These are phyloP conservation scores for Xylariaceae sp. DNA, from an alignment of 2,329 filamentous ascomycete species.

Conservation along the genomic window DNA sequence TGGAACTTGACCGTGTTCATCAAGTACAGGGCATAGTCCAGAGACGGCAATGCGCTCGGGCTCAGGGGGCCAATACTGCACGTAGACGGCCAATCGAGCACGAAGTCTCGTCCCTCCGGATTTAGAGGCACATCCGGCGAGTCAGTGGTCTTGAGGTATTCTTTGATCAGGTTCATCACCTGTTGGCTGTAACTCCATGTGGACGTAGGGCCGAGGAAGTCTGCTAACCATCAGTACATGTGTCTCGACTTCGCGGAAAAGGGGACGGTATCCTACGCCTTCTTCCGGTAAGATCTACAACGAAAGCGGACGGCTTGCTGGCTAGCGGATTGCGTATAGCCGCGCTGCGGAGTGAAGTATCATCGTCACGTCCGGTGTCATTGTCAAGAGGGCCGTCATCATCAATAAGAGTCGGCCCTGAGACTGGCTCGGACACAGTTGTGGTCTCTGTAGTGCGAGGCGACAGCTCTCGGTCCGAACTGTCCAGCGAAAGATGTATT, in stretches of 20 bases:
- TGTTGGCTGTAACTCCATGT: conserved; percentile 9
- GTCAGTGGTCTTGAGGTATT: conserved; percentile 1
- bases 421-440: not conserved
- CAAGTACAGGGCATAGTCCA: conserved; percentile 4
- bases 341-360: not conserved
- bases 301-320: conserved; percentile 1
- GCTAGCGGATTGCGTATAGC: conserved; percentile 6
- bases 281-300: not conserved
- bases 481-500: not conserved
- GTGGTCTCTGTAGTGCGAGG: not conserved
- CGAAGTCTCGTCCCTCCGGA: not conserved
- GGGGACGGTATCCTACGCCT: not conserved
- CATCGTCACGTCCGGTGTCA: not conserved
- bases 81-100: conserved; percentile 5
- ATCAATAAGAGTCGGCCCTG: not conserved
- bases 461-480: not conserved
- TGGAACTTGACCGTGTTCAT: conserved; percentile 6
- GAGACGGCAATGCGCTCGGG: not conserved
- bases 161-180: conserved; percentile 1
- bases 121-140: conserved; percentile 1
- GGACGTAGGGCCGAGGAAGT: conserved; percentile 3
- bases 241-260: not conserved
- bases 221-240: not conserved
- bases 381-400: not conserved
- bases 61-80: not conserved